Evolutionary conservation across 2,329 filamentous ascomycete genomes (phyloP).

Genomic region (Aschersonia sp.): DNA sequence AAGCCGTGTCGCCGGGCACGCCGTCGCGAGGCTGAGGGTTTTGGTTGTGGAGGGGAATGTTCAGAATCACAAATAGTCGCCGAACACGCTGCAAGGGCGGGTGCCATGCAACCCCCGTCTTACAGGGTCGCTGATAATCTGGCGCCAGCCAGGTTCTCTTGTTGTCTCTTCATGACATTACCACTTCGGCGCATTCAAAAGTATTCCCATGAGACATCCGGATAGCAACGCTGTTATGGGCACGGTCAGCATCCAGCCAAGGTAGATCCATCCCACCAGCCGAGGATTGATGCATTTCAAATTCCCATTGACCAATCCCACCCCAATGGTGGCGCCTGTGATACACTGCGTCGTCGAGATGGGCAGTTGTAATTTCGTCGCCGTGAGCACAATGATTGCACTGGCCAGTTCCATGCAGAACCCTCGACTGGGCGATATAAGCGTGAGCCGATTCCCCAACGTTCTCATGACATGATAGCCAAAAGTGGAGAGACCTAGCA

Average conservation of each 20-base stretch:
- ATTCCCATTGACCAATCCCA: slow-evolving; percentile 35
- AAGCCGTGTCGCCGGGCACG: too few relatives aligned
- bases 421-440: slow-evolving; percentile 37
- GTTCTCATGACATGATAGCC: slow-evolving; percentile 49
- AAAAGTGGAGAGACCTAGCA: slow-evolving; percentile 45
- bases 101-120: too few relatives aligned
- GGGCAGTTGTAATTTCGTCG: slow-evolving; percentile 34
- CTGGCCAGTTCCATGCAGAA: slow-evolving; percentile 36
- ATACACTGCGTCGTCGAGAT: slow-evolving; percentile 40
- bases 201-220: slow-evolving; percentile 37
- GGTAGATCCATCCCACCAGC: slow-evolving; percentile 30
- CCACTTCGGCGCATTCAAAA: slow-evolving; percentile 27
- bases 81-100: too few relatives aligned
- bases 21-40: too few relatives aligned
- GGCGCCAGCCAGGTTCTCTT: too few relatives aligned
- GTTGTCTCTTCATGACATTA: neutral
- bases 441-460: slow-evolving; percentile 39
- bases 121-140: too few relatives aligned
- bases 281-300: slow-evolving; percentile 33
- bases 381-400: slow-evolving; percentile 37
- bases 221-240: slow-evolving; percentile 24
- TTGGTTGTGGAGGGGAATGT: too few relatives aligned
- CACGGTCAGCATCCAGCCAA: slow-evolving; percentile 36
- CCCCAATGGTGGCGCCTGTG: slow-evolving; percentile 34
- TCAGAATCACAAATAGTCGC: too few relatives aligned